A percentile compares a stretch with the other conserved stretches of the same genome.
phyloP scores from a whole-genome alignment of 345 rosid species.

The Populus euphratica region DNA sequence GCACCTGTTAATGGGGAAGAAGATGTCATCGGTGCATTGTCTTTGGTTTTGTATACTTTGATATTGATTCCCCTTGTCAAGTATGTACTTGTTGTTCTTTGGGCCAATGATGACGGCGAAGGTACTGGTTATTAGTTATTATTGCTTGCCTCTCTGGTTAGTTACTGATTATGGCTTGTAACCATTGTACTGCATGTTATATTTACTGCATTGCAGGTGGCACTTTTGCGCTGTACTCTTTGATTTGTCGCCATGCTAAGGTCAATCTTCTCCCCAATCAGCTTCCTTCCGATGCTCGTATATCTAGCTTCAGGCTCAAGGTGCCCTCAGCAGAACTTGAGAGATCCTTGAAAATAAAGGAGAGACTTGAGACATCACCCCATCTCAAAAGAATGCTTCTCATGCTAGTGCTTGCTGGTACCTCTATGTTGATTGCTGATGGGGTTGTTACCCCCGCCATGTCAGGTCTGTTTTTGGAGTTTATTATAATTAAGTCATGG shows the following conservation, averaged over 20 bases:
- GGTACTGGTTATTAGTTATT: slow-evolving; percentile 37
- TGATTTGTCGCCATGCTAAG: slow-evolving; percentile 95
- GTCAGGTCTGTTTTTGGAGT: slow-evolving; percentile 73
- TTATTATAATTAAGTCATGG: neutral
- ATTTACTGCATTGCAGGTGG: slow-evolving; percentile 55
- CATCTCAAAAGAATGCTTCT: slow-evolving; percentile 74
- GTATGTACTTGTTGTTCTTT: slow-evolving; percentile 91
- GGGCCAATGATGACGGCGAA: slow-evolving; percentile 99
- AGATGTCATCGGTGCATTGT: slow-evolving; percentile 91
- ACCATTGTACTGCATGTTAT: neutral
- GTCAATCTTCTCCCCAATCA: slow-evolving; percentile 96
- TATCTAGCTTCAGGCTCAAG: slow-evolving; percentile 93
- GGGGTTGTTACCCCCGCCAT: slow-evolving; percentile 96
- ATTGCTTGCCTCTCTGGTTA: slow-evolving; percentile 1
- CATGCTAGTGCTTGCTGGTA: slow-evolving; percentile 88
- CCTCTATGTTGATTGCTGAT: slow-evolving; percentile 97
- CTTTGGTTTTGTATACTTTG: slow-evolving; percentile 81
- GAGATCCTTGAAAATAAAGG: slow-evolving; percentile 93
- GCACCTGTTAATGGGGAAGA: slow-evolving; percentile 75
- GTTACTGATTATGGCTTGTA: neutral
- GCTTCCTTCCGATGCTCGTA: slow-evolving; percentile 92
- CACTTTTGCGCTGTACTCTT: slow-evolving; percentile 92
- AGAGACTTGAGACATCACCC: slow-evolving; percentile 77
- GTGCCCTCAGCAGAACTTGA: slow-evolving; percentile 97
- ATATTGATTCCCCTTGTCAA: slow-evolving; percentile 84